These are phyloP conservation scores for Westerdykella ornata DNA, from an alignment of 2,329 filamentous ascomycete genomes.

Conservation along the genomic window DNA sequence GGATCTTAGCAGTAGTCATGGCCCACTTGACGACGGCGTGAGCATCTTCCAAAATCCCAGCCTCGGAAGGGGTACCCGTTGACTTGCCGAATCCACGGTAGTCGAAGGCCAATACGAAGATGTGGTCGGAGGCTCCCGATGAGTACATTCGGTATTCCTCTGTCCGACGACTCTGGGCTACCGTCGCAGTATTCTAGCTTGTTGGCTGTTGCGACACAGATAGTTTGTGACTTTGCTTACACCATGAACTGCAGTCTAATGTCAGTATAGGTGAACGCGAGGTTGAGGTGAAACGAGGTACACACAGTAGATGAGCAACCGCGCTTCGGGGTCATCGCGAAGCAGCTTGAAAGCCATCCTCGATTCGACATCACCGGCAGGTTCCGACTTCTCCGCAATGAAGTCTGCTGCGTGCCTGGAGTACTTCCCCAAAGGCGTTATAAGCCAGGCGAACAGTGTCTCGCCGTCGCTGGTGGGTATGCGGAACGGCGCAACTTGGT, in stretches of 20 bases:
- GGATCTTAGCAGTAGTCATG: conserved; percentile 57
- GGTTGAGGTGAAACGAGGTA: conserved; percentile 1
- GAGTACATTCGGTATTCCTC: conserved; percentile 71
- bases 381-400: conserved; percentile 43
- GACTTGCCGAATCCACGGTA: conserved; percentile 85
- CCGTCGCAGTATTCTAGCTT: conserved; percentile 61
- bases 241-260: conserved; percentile 49
- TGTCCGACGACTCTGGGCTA: conserved; percentile 72
- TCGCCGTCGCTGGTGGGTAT: conserved; percentile 68
- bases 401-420: conserved; percentile 59
- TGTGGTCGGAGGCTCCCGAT: conserved; percentile 50
- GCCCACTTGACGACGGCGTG: conserved; percentile 69
- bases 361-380: conserved; percentile 41
- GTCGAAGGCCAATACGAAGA: conserved; percentile 73
- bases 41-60: conserved; percentile 73
- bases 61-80: conserved; percentile 69
- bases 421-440: conserved; percentile 73
- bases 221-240: conserved; percentile 38
- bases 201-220: conserved; percentile 15
- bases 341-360: conserved; percentile 48
- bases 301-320: conserved; percentile 51
- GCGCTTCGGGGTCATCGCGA: conserved; percentile 46
- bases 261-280: not conserved
- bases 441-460: conserved; percentile 82
- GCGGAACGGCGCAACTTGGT: conserved; percentile 80